Evolutionary conservation across 768 basidiomycete species (phyloP), one percentile per base, ranked within the genome.

Genomic region (Epithele typhae): DNA sequence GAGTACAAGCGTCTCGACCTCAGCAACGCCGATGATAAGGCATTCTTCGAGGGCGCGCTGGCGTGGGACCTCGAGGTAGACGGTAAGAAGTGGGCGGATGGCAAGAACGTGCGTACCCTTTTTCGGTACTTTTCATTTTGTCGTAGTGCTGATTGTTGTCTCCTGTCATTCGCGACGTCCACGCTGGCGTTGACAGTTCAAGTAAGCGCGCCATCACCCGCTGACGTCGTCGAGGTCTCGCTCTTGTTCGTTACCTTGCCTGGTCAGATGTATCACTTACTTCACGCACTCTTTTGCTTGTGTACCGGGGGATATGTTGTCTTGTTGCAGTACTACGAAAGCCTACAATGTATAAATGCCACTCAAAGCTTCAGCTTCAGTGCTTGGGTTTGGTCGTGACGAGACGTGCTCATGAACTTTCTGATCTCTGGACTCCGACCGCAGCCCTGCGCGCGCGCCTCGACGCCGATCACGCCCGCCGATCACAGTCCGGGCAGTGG

Each of bases 31-130:
- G 82, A 71, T 15, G 85, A 97, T 59, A 93, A 93, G 75, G 74
- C 74, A 51, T 94, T 87, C 81, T 93, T 98, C 63, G 91, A 92
- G 76, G 87, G 76, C 56, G 89, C 88, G 21, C 79, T 95, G 57
- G 89, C 92, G 39, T 97, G 95, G 95, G 92, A 95, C 71, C 69
- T 95, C 51, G 82, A 86, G 69, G 58, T 96, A 46, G 83, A 84
- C 55, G 95, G 86, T 24, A 92, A 90, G 79, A 78, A 79, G 65
- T 96, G 91, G 90, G 82, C 70, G 40, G 93, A 94, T 70, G 89
- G 89, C 55, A 91, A 91, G 77, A 87, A 82, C 65, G 86, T 91
- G 64, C 73, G 89, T 79, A 14, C 21, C 23, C 25, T 45, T 38
- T 12, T 17, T 4, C 37, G 15, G 34, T 8, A 5, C 19, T n/a